These are phyloP conservation scores for Hypoxylon rickii DNA, from an alignment of 495 filamentous ascomycete species.

Conservation along the genomic window DNA sequence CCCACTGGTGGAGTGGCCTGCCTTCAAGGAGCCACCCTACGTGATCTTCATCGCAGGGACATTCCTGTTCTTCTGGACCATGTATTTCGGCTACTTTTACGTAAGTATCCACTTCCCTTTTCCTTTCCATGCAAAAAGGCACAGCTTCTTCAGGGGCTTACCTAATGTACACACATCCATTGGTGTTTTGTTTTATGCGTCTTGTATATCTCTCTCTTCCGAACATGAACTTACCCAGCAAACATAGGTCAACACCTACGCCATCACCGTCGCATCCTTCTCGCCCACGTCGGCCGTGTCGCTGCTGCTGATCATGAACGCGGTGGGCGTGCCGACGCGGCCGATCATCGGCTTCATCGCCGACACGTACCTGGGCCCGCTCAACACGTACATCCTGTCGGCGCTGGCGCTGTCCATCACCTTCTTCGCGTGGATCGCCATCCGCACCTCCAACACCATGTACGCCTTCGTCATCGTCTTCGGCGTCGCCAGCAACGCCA, in stretches of 20 bases:
- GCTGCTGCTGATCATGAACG: slow-evolving; percentile 50
- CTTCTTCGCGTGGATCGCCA: slow-evolving; percentile 47
- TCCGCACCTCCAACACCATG: slow-evolving; percentile 41
- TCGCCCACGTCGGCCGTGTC: slow-evolving; percentile 45
- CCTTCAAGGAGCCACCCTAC: slow-evolving; percentile 48
- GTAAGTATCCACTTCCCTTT: slow-evolving; percentile 35
- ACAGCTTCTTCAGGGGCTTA: no score
- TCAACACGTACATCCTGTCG: slow-evolving; percentile 44
- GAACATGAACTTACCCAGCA: slow-evolving; percentile 6
- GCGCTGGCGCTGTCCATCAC: slow-evolving; percentile 38
- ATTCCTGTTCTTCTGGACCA: slow-evolving; percentile 48
- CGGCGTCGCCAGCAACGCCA: slow-evolving; percentile 45
- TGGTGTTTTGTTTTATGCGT: no score
- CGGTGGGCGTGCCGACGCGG: slow-evolving; percentile 44
- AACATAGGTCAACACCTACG: slow-evolving; percentile 41
- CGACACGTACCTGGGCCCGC: slow-evolving; percentile 44
- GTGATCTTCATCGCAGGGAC: slow-evolving; percentile 43
- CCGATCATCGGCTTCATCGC: slow-evolving; percentile 47
- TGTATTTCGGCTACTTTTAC: slow-evolving; percentile 54
- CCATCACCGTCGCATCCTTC: slow-evolving; percentile 46
- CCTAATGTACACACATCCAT: no score
- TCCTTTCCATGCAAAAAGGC: background rate
- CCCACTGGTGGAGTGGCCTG: slow-evolving; percentile 47
- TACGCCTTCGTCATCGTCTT: slow-evolving; percentile 49
- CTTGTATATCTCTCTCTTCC: background rate